Conservation (phyloP, 2,329 filamentous ascomycete genomes). For the Claviceps arundinis region DNA sequence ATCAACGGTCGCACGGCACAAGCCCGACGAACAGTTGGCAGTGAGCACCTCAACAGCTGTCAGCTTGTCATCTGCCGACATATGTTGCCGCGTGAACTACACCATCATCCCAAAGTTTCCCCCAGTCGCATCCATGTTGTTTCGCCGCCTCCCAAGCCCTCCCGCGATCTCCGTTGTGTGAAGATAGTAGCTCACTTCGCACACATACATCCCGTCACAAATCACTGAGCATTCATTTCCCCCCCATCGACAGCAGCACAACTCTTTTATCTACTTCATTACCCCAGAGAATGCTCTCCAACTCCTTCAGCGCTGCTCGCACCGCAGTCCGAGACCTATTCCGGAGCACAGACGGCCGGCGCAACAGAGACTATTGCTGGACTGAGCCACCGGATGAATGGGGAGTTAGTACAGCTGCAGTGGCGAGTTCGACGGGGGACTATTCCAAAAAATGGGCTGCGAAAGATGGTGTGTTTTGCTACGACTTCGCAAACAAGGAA, state of each 20-base stretch:
- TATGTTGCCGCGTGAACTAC: background rate
- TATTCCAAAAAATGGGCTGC: background rate
- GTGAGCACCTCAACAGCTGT: background rate
- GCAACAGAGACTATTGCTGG: background rate
- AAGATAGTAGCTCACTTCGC: too few relatives aligned
- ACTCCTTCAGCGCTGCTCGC: conserved; percentile 3
- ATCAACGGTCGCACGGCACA: background rate
- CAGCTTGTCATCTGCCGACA: background rate
- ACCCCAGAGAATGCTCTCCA: conserved; percentile 1
- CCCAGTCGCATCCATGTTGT: too few relatives aligned
- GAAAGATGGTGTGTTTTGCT: background rate
- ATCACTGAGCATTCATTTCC: too few relatives aligned
- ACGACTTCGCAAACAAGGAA: too few relatives aligned
- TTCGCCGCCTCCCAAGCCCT: too few relatives aligned
- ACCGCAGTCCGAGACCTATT: conserved; percentile 2
- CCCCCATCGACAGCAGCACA: too few relatives aligned
- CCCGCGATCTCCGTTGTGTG: too few relatives aligned
- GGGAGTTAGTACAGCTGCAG: background rate
- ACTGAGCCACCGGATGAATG: background rate
- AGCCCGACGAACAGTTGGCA: background rate
- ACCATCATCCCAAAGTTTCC: background rate
- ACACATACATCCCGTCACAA: too few relatives aligned
- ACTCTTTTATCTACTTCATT: too few relatives aligned
- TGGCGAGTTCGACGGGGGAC: background rate
- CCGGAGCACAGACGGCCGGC: background rate